These are phyloP conservation scores for Metschnikowia gelsemii DNA, from an alignment of 805 yeast species.

Conservation along the genomic window DNA sequence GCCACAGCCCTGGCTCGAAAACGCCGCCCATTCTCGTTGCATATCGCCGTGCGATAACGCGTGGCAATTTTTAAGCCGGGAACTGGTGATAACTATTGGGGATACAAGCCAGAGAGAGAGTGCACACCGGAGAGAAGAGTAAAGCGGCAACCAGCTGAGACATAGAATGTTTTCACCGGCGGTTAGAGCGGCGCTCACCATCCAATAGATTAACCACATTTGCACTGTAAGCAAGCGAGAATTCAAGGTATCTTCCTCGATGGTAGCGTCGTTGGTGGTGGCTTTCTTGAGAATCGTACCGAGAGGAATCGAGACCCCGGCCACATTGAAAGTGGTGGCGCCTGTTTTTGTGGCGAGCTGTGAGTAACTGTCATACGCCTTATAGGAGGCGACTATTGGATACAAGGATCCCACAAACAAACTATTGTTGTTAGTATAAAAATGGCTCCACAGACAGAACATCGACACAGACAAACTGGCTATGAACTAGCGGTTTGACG, in stretches of 20 bases:
- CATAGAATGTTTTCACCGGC: slow-evolving; percentile 44
- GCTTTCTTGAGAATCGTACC: slow-evolving; percentile 34
- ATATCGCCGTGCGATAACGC: slow-evolving; percentile 17
- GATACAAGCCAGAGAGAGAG: slow-evolving; percentile 46
- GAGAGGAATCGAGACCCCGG: slow-evolving; percentile 42
- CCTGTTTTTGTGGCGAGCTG: slow-evolving; percentile 29
- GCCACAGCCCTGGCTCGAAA: slow-evolving; percentile 35
- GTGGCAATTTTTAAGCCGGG: slow-evolving; percentile 16
- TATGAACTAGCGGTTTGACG: no score
- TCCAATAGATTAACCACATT: slow-evolving; percentile 60
- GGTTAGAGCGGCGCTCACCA: slow-evolving; percentile 48
- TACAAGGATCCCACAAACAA: slow-evolving; percentile 45
- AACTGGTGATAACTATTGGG: slow-evolving; percentile 50
- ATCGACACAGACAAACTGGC: no score
- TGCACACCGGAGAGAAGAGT: slow-evolving; percentile 52
- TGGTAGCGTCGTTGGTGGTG: slow-evolving; percentile 16
- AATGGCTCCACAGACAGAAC: no score
- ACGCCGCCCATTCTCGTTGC: slow-evolving; percentile 28
- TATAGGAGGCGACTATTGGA: slow-evolving; percentile 62
- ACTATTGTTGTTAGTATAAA: slow-evolving; percentile 15
- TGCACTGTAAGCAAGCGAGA: slow-evolving; percentile 30
- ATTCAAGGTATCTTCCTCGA: slow-evolving; percentile 23
- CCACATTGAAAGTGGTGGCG: slow-evolving; percentile 33
- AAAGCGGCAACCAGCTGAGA: slow-evolving; percentile 32
- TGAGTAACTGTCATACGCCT: slow-evolving; percentile 49